Base-by-base conservation (phyloP, 768 basidiomycete genomes). In the Pseudohyphozyma bogoriensis region DNA sequence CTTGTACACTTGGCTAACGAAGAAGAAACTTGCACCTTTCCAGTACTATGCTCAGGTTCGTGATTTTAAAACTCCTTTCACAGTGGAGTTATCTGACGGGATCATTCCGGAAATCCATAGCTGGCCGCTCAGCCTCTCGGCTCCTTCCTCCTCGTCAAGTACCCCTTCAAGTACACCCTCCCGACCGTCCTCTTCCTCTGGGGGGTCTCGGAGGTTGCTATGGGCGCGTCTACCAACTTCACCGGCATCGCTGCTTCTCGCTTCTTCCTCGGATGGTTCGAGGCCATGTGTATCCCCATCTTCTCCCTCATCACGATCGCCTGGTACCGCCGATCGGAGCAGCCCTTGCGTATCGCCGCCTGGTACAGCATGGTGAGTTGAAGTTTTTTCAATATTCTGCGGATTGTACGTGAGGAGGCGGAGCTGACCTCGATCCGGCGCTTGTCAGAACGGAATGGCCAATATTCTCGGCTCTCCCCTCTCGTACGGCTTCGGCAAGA, bases 201-300 rank as follows among this genome's bases (percentile, higher is more conserved):
- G 70, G 66, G 64, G 0, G 52, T 42, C 22, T 56, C 69, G 11
- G 60, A 69, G 24, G 55, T 59, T 31, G 71, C 69, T 20, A 70
- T 74, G 69, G 72, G 68, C 4, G 65, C 59, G 46, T 63, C 66
- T 18, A 69, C 64, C 47, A 58, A 46, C 55, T 73, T 66, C 56
- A 51, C 28, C 6, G 42, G 67, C 1, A 68, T 76, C 13, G 58
- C 69, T 22, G 74, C 69, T 26, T 70, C 70, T 22, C 67, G 74
- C 33, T 73, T 73, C 73, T 58, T 76, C 37, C 69, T 76, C 15
- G 75, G 75, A 33, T 65, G 67, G 13, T 74, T 73, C 46, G 74
- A 75, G 58, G 68, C 59, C 22, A 56, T n/a, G n/a, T n/a, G n/a
- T n/a, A n/a, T n/a, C n/a, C 74, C 75, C 1, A 62, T 75, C 20